A percentile compares a stretch with the other conserved stretches of the same genome.
These are phyloP conservation scores for Aspergillus piperis DNA, from an alignment of 2,329 filamentous ascomycete genomes.

Conservation along the genomic window DNA sequence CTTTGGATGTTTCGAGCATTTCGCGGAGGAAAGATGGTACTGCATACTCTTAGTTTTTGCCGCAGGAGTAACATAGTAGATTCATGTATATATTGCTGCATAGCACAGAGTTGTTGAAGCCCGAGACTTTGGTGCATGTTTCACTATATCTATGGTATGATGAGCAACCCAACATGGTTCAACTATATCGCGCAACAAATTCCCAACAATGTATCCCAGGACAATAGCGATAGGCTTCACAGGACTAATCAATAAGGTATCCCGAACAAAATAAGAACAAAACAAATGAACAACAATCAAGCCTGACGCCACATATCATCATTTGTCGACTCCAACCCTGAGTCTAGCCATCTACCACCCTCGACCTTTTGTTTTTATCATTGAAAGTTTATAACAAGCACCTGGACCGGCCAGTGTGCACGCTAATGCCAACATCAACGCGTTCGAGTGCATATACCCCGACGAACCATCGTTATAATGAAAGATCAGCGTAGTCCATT, in stretches of 20 bases:
- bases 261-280: background rate
- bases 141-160: background rate
- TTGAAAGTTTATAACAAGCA: too few relatives aligned
- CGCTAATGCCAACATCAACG: too few relatives aligned
- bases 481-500: too few relatives aligned
- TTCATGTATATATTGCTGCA: too few relatives aligned
- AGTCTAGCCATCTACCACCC: background rate
- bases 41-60: too few relatives aligned
- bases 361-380: too few relatives aligned
- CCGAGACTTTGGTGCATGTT: background rate
- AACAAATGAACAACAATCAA: background rate
- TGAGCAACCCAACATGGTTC: background rate
- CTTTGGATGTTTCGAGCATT: background rate
- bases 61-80: too few relatives aligned
- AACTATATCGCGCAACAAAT: background rate
- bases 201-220: background rate
- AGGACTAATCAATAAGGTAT: background rate
- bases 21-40: too few relatives aligned
- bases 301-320: background rate
- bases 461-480: too few relatives aligned
- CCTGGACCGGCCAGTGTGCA: too few relatives aligned
- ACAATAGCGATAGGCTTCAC: background rate
- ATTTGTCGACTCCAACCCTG: background rate
- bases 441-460: too few relatives aligned
- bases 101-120: background rate